These are phyloP conservation scores for Calocybe cyanea DNA, from an alignment of 768 basidiomycete genomes.

Conservation along the genomic window DNA sequence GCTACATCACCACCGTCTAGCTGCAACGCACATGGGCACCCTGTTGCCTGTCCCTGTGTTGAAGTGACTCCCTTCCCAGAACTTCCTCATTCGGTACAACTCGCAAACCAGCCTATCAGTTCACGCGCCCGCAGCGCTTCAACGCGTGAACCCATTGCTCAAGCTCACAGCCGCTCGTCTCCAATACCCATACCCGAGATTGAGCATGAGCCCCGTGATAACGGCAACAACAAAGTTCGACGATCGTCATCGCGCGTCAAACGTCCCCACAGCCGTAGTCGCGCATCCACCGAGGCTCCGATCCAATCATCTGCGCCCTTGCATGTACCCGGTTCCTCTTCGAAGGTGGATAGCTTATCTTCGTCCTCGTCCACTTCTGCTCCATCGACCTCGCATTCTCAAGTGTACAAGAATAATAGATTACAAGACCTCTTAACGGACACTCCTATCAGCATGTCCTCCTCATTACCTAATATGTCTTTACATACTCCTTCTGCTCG, in stretches of 20 bases:
- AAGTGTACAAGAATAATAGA: conserved; percentile 28
- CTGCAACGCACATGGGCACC: conserved; percentile 21
- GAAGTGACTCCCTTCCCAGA: conserved; percentile 5
- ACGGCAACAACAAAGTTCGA: conserved; percentile 6
- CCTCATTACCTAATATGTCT: conserved; percentile 41
- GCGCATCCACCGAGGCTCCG: conserved; percentile 4
- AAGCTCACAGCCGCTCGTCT: background rate
- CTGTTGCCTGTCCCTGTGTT: conserved; percentile 16
- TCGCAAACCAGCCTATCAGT: conserved; percentile 6
- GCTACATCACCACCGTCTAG: conserved; percentile 5
- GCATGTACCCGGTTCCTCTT: background rate
- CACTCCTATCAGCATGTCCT: conserved; percentile 29
- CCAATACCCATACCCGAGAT: conserved; percentile 12
- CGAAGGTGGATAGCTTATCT: background rate
- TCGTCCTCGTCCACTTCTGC: conserved; percentile 4
- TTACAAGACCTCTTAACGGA: conserved; percentile 45
- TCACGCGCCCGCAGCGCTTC: conserved; percentile 10
- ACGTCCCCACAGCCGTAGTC: conserved; percentile 16
- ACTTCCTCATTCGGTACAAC: background rate
- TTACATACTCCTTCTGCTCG: conserved; percentile 17
- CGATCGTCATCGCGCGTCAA: conserved; percentile 28
- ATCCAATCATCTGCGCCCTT: conserved; percentile 1
- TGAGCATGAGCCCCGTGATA: background rate
- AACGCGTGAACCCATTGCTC: background rate
- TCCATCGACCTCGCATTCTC: conserved; percentile 15